These are phyloP conservation scores for Ilyonectria robusta DNA, from an alignment of 2,329 filamentous ascomycete species.

Conservation along the genomic window DNA sequence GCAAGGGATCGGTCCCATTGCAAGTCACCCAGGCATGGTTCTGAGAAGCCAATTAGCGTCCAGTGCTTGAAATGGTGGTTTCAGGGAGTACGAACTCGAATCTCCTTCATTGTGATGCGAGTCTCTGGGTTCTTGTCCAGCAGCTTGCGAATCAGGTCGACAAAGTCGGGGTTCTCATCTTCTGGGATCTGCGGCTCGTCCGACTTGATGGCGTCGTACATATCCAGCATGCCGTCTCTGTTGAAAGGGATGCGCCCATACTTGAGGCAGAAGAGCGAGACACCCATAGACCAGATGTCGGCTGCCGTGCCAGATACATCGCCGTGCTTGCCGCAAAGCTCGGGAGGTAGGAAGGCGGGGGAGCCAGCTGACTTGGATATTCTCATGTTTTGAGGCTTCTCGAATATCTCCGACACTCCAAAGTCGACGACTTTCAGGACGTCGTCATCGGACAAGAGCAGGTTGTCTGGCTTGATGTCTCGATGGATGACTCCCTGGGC, in stretches of 20 bases:
- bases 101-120: slow-evolving; percentile 84
- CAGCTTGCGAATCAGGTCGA: slow-evolving; percentile 79
- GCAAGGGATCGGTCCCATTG: slow-evolving; percentile 80
- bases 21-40: slow-evolving; percentile 95
- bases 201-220: slow-evolving; percentile 89
- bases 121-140: slow-evolving; percentile 89
- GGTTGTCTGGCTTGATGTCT: slow-evolving; percentile 98
- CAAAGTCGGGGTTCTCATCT: slow-evolving; percentile 77
- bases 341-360: slow-evolving; percentile 93
- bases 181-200: slow-evolving; percentile 75
- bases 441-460: slow-evolving; percentile 89
- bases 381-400: slow-evolving; percentile 86
- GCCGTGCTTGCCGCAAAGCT: slow-evolving; percentile 90
- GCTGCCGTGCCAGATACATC: slow-evolving; percentile 90
- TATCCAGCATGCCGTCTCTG: slow-evolving; percentile 81
- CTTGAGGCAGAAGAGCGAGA: slow-evolving; percentile 91
- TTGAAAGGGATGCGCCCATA: slow-evolving; percentile 93
- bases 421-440: slow-evolving; percentile 98
- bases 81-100: slow-evolving; percentile 75
- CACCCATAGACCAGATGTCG: slow-evolving; percentile 99
- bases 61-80: background rate
- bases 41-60: slow-evolving; percentile 62
- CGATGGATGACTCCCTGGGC: slow-evolving; percentile 95
- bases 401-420: slow-evolving; percentile 99
- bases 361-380: slow-evolving; percentile 95